Percentiles rank a stretch among this genome's conserved stretches.
These are phyloP conservation scores for Sutorius australiensis DNA, from an alignment of 768 basidiomycete genomes.

Conservation along the genomic window DNA sequence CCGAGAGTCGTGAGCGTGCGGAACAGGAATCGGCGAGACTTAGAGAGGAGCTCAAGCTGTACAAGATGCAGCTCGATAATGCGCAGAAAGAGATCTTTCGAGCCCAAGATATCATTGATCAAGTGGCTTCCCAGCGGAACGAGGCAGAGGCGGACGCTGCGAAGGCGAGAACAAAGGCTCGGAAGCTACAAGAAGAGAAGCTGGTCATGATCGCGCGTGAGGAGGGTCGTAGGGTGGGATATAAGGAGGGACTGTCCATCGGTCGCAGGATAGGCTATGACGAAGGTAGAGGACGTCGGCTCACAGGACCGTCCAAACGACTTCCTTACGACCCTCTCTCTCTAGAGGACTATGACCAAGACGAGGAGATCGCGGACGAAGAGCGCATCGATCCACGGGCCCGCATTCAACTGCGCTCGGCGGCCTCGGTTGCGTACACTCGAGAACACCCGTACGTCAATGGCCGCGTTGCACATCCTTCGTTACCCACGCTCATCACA, in stretches of 20 bases:
- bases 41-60: constrained; percentile 42
- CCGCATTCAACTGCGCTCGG: constrained; percentile 12
- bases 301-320: constrained; percentile 8
- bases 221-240: constrained; percentile 41
- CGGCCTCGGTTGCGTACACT: background rate
- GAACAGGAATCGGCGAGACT: constrained; percentile 38
- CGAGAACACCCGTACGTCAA: constrained; percentile 26
- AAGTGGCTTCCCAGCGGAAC: constrained; percentile 39
- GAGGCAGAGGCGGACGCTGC: constrained; percentile 46
- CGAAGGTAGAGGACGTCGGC: constrained; percentile 23
- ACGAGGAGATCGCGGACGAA: constrained; percentile 15
- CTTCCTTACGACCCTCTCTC: constrained; percentile 9
- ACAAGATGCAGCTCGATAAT: constrained; percentile 43
- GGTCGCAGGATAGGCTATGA: constrained; percentile 30
- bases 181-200: constrained; percentile 41
- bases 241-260: constrained; percentile 37
- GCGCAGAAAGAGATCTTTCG: constrained; percentile 43
- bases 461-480: background rate
- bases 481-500: constrained; percentile 16
- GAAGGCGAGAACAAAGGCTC: constrained; percentile 41
- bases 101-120: constrained; percentile 41
- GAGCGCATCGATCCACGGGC: constrained; percentile 21
- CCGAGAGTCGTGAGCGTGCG: constrained; percentile 36
- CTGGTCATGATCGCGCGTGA: constrained; percentile 40
- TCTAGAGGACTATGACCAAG: constrained; percentile 13